Evolutionary conservation across 1,139 yeast genomes (phyloP), one percentile per base, ranked within the genome.

Genomic region (Suhomyces yuchorum): DNA sequence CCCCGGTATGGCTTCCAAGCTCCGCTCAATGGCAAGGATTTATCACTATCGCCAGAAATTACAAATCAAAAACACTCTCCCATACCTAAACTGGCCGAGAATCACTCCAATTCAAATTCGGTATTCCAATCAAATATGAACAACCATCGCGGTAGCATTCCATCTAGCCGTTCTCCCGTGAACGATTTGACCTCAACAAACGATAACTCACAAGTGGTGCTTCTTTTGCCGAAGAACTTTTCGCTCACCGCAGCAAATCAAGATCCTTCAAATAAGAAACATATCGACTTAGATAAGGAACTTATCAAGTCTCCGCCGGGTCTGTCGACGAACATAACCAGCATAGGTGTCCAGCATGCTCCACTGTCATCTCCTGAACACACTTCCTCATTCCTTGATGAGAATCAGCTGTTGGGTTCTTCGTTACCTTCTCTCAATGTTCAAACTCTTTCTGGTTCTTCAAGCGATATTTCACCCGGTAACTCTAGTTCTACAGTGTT

Each of bases 191-290:
- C 33, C 1, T 12, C 40, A 28, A 15, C 42, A 30, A 44, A 54
- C 30, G 47, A 46, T 15, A 58, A 56, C 44, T 56, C 66, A 11
- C 73, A 68, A 49, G 79, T 80, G 8, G 75, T 76, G 8, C 63
- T 76, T 43, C 62, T 76, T 34, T 60, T 76, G 36, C 81, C 81
- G 1, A 76, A 72, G 56, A 76, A 76, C 54, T 76, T 75, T 51
- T 69, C 79, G 3, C 58, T 72, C 15, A 62, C 70, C 1, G 56
- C 61, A 1, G 62, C 60, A 2, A 47, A 53, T 19, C 43, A 34
- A 17, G 22, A 36, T 28, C n/a, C 44, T 12, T 9, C 14, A 14
- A 15, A 23, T 9, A 49, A 50, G 46, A 71, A 72, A 50, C 56
- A 72, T 33, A 49, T 61, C 9, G 63, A 73, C 5, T 49, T 67